Percentiles rank a stretch among this genome's conserved stretches.
Conservation (phyloP, 139 green algal genomes). For the Chlorokybus atmophyticus region DNA sequence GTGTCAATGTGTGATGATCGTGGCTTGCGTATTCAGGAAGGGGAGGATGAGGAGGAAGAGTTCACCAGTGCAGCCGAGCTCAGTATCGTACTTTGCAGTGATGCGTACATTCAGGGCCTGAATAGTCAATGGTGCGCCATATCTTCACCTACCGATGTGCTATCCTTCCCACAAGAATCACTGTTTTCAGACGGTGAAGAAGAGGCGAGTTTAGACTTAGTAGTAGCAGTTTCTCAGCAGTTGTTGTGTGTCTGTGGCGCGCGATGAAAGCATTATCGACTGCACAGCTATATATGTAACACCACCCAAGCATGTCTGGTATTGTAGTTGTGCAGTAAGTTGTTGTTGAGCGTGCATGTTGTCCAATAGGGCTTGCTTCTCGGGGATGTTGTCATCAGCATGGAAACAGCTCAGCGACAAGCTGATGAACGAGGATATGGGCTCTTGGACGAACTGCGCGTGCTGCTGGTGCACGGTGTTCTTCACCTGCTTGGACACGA, state of each 20-base stretch:
- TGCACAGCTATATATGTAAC: neutral
- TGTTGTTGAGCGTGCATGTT: neutral
- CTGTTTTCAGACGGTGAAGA: constrained; percentile 13
- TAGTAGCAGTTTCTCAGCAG: neutral
- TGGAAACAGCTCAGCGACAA: constrained; percentile 79
- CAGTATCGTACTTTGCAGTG: constrained; percentile 17
- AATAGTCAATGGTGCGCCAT: constrained; percentile 64
- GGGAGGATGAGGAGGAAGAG: neutral
- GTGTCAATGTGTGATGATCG: too few relatives aligned
- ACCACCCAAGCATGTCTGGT: neutral
- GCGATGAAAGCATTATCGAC: neutral
- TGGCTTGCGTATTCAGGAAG: too few relatives aligned
- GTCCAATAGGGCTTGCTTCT: constrained; percentile 36
- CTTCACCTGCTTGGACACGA: constrained; percentile 83
- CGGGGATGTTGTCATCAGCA: constrained; percentile 80
- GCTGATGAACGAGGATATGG: constrained; percentile 53
- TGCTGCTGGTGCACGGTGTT: constrained; percentile 85
- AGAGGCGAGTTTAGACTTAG: constrained; percentile 21
- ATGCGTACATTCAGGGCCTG: constrained; percentile 35
- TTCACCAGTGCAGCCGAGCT: constrained; percentile 6
- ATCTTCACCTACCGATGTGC: constrained; percentile 74
- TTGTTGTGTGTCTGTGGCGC: neutral
- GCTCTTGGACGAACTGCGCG: constrained; percentile 35
- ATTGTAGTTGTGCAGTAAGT: neutral
- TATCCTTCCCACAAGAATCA: constrained; percentile 71